Base-by-base conservation (phyloP, 2,329 filamentous ascomycete genomes). In the Claviceps humidiphila region DNA sequence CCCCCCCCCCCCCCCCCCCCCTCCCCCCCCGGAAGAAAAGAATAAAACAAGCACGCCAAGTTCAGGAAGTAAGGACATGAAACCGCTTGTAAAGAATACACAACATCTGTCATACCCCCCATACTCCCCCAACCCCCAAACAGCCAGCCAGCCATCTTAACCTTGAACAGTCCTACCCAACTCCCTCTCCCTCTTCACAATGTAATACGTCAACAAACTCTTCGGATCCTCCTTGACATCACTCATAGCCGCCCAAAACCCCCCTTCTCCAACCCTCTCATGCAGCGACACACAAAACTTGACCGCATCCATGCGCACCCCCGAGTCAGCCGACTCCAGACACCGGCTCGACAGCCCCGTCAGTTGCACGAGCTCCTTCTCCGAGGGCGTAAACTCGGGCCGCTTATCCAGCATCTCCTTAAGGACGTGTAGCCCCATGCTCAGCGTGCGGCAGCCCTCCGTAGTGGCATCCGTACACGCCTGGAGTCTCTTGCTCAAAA, bases 121-220 rank as follows among this genome's bases (percentile, higher is more conserved):
- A 30, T 30, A 30, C 40, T 4, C 2, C 16, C 9, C 13, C 46
- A 22, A 22, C 34, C 3, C 5, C 17, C 39, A 11, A 39, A 40
- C 17, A 40, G 17, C 17, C 16, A 49, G 20, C 13, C 8, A 16
- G 4, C 16, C 24, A 22, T 22, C 22, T 22, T 22, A 22, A 22
- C 22, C 22, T 22, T 43, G 41, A 11, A 30, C 46, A 47, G 17
- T 17, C 8, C 14, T 16, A 13, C 51, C 59, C 53, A 65, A 63
- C 66, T 84, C 81, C 50, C 80, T 71, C 66, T 84, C 80, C 63
- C 75, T 74, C 73, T 84, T 84, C 42, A 86, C 85, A 61, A 89
- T 84, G 65, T 89, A 90, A 64, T 90, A 90, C 9, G 84, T 89
- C 60, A 90, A 82, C 55, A 90, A 66, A 58, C 83, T 89, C 71